Evolutionary conservation across 2,329 filamentous ascomycete species (phyloP).

Genomic region (Penicillium janthinellum): DNA sequence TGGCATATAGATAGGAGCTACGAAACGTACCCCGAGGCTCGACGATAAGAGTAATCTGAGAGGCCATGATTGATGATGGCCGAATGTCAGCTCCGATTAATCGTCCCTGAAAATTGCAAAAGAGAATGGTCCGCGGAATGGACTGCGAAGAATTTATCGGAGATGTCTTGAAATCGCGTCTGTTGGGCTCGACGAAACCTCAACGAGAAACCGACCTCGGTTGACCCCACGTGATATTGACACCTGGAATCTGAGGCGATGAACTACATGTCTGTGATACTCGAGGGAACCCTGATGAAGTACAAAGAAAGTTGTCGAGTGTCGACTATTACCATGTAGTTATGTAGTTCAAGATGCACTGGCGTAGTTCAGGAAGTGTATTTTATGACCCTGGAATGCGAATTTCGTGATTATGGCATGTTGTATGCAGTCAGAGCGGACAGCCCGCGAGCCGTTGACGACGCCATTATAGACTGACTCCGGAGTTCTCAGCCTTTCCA

Average conservation of each 20-base stretch:
- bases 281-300: neutral
- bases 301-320: neutral
- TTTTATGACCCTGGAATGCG: neutral
- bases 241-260: conserved; percentile 24
- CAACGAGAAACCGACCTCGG: conserved; percentile 18
- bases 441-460: neutral
- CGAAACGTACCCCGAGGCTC: conserved; percentile 45
- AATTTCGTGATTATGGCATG: neutral
- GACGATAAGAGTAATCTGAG: conserved; percentile 43
- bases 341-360: neutral
- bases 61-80: conserved; percentile 30
- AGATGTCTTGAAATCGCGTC: conserved; percentile 9
- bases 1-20: conserved; percentile 8
- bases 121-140: neutral
- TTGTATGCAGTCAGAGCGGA: neutral
- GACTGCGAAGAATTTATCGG: conserved; percentile 10
- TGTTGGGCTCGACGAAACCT: conserved; percentile 5
- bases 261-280: neutral
- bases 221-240: conserved; percentile 23
- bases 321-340: too few species aligned
- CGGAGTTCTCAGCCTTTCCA: neutral
- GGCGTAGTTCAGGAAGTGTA: neutral
- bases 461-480: neutral
- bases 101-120: neutral
- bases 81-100: neutral